These are phyloP conservation scores for Clarireedia homoeocarpa DNA, from an alignment of 2,329 filamentous ascomycete genomes.

Conservation along the genomic window DNA sequence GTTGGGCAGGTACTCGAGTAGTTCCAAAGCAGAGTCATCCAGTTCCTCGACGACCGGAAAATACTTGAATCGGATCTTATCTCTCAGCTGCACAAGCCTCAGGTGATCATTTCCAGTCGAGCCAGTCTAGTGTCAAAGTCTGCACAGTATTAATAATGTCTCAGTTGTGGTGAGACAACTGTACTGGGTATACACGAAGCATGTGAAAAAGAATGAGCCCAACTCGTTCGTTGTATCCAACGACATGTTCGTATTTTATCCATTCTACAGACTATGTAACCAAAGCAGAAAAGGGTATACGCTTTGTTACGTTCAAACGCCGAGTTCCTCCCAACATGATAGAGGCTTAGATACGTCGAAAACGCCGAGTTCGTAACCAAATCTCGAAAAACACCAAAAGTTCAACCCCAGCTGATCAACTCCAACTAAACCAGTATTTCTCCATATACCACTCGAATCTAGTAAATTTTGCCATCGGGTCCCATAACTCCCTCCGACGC, in stretches of 20 bases:
- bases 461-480: conserved; percentile 28
- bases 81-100: too few relatives aligned
- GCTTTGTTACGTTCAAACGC: conserved; percentile 30
- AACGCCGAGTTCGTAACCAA: conserved; percentile 28
- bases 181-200: too few relatives aligned
- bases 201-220: too few relatives aligned
- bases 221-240: too few relatives aligned
- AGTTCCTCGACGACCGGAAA: too few relatives aligned
- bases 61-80: too few relatives aligned
- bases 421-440: conserved; percentile 2
- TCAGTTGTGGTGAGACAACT: too few relatives aligned
- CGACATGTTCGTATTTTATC: background rate
- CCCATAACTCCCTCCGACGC: conserved; percentile 40
- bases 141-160: too few relatives aligned
- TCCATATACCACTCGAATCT: background rate
- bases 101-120: too few relatives aligned
- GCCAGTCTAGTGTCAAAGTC: too few relatives aligned
- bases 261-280: conserved; percentile 11
- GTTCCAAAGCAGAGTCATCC: too few relatives aligned
- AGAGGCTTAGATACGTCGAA: conserved; percentile 29
- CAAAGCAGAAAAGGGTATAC: conserved; percentile 29
- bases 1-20: too few relatives aligned
- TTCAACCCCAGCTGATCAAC: background rate
- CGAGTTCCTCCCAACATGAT: conserved; percentile 24
- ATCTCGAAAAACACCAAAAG: background rate